Conservation (phyloP, 129 eudicot genomes). For the Escallonia herrerae region DNA sequence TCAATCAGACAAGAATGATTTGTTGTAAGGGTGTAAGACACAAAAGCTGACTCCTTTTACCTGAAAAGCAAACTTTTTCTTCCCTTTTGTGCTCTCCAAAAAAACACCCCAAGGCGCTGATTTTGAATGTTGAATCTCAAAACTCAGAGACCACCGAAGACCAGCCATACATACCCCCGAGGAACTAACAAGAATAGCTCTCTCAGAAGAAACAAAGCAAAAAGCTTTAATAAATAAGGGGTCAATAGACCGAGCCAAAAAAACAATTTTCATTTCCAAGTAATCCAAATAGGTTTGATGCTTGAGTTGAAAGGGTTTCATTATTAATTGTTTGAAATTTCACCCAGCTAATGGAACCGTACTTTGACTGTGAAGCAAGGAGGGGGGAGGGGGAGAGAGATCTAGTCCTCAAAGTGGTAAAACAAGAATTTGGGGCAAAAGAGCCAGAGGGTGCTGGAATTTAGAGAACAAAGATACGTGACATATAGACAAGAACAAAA, state of each 20-base stretch:
- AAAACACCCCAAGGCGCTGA: not conserved
- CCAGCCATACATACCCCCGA: not conserved
- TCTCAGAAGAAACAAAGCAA: not conserved
- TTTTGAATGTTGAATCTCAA: constrained; percentile 2
- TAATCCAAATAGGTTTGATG: not conserved
- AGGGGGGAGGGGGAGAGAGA: not conserved
- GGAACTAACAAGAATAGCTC: not conserved
- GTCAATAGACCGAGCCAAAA: not conserved
- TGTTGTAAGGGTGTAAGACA: too few species aligned
- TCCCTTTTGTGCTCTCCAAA: not conserved
- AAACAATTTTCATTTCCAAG: not conserved
- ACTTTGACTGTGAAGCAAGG: not conserved
- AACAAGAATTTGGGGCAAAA: not conserved
- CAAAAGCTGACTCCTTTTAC: not conserved
- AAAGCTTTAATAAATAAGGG: not conserved
- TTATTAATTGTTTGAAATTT: not conserved
- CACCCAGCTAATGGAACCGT: constrained; percentile 4
- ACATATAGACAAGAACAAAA: not conserved
- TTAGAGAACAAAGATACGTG: not conserved
- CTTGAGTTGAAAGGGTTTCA: not conserved
- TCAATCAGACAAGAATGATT: too few species aligned
- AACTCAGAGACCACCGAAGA: not conserved
- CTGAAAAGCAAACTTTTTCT: not conserved
- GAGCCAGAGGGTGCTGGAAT: not conserved
- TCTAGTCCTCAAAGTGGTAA: constrained; percentile 2